phyloP scores from a whole-genome alignment of 805 yeast genomes.

The Ogataea methylovora region DNA sequence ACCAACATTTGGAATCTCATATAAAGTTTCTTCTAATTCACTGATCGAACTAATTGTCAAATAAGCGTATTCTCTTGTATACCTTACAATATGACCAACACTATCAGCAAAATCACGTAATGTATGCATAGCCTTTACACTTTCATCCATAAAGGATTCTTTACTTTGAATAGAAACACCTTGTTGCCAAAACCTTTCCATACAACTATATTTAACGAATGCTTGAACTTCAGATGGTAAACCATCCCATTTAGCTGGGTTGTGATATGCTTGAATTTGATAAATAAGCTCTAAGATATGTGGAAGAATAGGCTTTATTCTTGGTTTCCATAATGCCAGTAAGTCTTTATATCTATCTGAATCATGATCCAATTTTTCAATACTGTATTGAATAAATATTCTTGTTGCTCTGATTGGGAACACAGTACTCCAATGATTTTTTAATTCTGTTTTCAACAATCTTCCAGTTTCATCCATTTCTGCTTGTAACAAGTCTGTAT shows the following conservation, averaged over 20 bases:
- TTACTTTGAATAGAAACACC: conserved; percentile 92
- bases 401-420: conserved; percentile 96
- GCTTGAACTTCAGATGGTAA: conserved; percentile 86
- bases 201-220: conserved; percentile 82
- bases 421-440: conserved; percentile 87
- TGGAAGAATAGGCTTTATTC: conserved; percentile 86
- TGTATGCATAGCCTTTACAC: conserved; percentile 88
- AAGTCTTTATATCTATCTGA: conserved; percentile 66
- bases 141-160: conserved; percentile 91
- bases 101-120: conserved; percentile 95
- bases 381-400: conserved; percentile 89
- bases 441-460: conserved; percentile 63
- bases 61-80: conserved; percentile 93
- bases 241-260: conserved; percentile 85
- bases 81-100: conserved; percentile 91
- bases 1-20: conserved; percentile 79
- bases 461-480: conserved; percentile 89
- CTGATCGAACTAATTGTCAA: conserved; percentile 84
- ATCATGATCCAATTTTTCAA: conserved; percentile 80
- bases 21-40: conserved; percentile 82
- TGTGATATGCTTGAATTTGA: conserved; percentile 91
- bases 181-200: conserved; percentile 97
- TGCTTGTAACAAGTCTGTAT: conserved; percentile 66
- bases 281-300: conserved; percentile 80
- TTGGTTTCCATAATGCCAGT: conserved; percentile 81